These are phyloP conservation scores for Penicillium glabrum DNA, from an alignment of 2,329 filamentous ascomycete genomes.

Conservation along the genomic window DNA sequence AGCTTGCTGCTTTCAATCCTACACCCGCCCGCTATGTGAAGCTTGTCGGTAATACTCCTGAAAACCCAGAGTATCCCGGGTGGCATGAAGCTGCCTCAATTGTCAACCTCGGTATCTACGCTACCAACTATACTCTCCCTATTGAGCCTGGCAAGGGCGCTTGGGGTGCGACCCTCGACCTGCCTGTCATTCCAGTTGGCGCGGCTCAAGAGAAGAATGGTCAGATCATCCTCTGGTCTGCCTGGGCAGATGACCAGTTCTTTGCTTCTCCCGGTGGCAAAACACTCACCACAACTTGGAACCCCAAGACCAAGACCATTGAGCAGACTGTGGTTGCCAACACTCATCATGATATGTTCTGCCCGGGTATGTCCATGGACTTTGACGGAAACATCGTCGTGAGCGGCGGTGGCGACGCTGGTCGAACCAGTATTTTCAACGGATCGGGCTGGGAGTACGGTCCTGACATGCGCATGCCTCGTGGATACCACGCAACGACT, in stretches of 20 bases:
- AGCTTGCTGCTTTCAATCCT: conserved; percentile 19
- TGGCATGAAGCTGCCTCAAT: conserved; percentile 9
- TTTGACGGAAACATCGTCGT: conserved; percentile 52
- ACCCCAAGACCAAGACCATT: conserved; percentile 21
- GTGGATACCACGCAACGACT: conserved; percentile 55
- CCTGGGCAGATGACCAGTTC: conserved; percentile 18
- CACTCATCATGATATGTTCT: conserved; percentile 15
- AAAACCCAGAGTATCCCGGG: background rate
- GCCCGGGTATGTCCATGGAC: conserved; percentile 51
- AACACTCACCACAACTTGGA: conserved; percentile 18
- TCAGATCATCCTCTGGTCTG: conserved; percentile 17
- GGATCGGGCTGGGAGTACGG: conserved; percentile 41
- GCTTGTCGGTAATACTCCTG: conserved; percentile 4
- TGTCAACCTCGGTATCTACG: conserved; percentile 12
- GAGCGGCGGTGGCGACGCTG: conserved; percentile 53
- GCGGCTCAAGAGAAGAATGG: conserved; percentile 5
- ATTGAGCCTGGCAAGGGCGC: conserved; percentile 5
- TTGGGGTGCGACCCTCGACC: conserved; percentile 8
- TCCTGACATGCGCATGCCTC: conserved; percentile 47
- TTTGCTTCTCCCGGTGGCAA: conserved; percentile 16
- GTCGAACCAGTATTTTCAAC: conserved; percentile 52
- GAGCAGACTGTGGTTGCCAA: conserved; percentile 4
- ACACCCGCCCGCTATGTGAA: conserved; percentile 14
- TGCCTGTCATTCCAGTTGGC: conserved; percentile 3
- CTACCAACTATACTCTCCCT: conserved; percentile 2